These are phyloP conservation scores for Lentinula novae-zelandiae DNA, from an alignment of 1,284 basidiomycete genomes.

Conservation along the genomic window DNA sequence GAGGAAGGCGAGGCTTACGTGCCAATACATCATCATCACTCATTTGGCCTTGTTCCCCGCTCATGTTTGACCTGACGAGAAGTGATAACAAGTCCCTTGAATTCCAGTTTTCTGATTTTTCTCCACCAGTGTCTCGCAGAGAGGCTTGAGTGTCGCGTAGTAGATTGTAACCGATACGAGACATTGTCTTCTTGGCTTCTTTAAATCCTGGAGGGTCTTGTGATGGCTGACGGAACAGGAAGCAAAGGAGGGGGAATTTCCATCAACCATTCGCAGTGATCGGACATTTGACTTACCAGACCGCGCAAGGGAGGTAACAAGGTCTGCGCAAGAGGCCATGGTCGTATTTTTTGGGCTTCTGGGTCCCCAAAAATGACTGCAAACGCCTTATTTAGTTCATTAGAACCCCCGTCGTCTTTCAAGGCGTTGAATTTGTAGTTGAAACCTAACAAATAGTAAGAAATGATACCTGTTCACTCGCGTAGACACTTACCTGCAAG, in stretches of 20 bases:
- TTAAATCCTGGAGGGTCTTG: conserved; percentile 25
- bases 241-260: not conserved
- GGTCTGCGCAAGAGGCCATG: conserved; percentile 31
- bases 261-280: not conserved
- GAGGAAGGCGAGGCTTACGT: conserved; percentile 44
- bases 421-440: conserved; percentile 63
- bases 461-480: not conserved
- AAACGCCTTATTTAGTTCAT: conserved; percentile 51
- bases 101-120: conserved; percentile 28
- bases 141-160: conserved; percentile 41
- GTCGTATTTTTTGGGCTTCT: conserved; percentile 15
- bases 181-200: conserved; percentile 18
- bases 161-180: conserved; percentile 40
- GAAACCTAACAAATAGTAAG: conserved; percentile 46
- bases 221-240: conserved; percentile 24
- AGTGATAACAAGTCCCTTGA: conserved; percentile 48
- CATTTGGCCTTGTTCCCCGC: conserved; percentile 58
- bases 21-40: conserved; percentile 71
- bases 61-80: conserved; percentile 63
- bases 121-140: conserved; percentile 21
- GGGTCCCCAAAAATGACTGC: conserved; percentile 33
- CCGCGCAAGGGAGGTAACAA: conserved; percentile 37
- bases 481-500: conserved; percentile 43
- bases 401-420: conserved; percentile 28
- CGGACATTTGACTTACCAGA: conserved; percentile 30